Base-by-base conservation (phyloP, 139 green algal species). In the Yamagishiella unicocca region DNA sequence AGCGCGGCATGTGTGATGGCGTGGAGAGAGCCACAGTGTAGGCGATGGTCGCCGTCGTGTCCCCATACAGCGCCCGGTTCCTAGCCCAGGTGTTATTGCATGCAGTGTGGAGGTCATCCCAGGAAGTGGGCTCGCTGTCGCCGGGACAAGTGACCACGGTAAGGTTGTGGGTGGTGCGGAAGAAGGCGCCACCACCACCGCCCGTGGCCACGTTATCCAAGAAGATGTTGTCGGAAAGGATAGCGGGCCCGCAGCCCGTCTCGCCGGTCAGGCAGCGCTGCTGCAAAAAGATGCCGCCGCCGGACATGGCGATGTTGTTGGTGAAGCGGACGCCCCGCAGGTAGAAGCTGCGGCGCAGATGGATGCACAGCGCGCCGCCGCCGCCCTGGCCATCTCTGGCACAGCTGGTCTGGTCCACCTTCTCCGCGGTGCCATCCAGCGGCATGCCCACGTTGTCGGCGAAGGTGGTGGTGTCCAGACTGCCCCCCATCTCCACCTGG, bases 401-500 rank as follows among this genome's bases (percentile, higher is more conserved):
- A 38, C 72, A 80, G 42, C 12, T 14, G 72, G 72, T 43, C 12
- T 80, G 6, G 72, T 40, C 72, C 7, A 40, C 14, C 27, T 55
- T 58, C 40, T 37, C 71, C 8, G 71, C 70, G 22, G 70, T 54
- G 54, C 35, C 19, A 6, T 27, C 24, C 25, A 5, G 40, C 25
- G 71, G 40, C 42, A 10, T 37, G 40, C 71, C 71, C 40, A 37
- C 27, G 71, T 78, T 78, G 71, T 37, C 4, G 29, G 43, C 6
- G 43, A 42, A 42, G 43, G 22, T 17, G 43, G 29, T 31, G 29
- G 10, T 3, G 4, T 24, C 8, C 8, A 80, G 0, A 43, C 1
- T 14, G 72, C 72, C 72, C 29, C 72, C 72, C 29, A 10, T 42
- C 72, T 80, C 72, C 72, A 62, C 72, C 72, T 42, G 62, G 21